phyloP scores from a whole-genome alignment of 2,329 filamentous ascomycete genomes.

The Chaetomiaceae sp. region DNA sequence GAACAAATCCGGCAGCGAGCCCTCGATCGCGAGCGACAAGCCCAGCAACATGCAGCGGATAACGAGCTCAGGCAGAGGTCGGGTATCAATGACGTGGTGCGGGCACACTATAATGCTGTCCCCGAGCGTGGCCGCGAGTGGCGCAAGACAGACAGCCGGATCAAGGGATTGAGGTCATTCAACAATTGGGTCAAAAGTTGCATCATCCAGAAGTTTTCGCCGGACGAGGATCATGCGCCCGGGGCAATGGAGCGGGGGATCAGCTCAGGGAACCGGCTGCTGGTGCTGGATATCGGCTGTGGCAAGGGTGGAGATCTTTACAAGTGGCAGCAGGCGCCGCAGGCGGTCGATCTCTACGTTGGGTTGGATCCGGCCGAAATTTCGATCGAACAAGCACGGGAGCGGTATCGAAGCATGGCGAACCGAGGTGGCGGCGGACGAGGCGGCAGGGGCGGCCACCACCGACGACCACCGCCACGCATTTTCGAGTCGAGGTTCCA shows the following conservation, averaged over 20 bases:
- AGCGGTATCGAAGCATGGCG: constrained; percentile 71
- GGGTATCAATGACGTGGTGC: constrained; percentile 77
- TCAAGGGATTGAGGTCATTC: constrained; percentile 88
- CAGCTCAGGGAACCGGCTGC: constrained; percentile 52
- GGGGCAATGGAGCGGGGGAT: constrained; percentile 50
- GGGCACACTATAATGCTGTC: constrained; percentile 92
- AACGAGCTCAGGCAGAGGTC: constrained; percentile 41
- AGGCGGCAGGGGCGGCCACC: constrained; percentile 41
- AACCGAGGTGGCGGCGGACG: constrained; percentile 51
- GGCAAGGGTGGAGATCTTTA: constrained; percentile 93
- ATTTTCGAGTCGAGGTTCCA: constrained; percentile 83
- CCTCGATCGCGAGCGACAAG: constrained; percentile 47
- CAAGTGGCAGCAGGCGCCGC: constrained; percentile 95
- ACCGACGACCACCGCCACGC: constrained; percentile 43
- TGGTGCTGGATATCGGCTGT: constrained; percentile 90
- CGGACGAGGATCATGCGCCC: constrained; percentile 65
- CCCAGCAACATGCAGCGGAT: constrained; percentile 31
- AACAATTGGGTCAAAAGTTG: constrained; percentile 99
- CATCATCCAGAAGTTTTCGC: constrained; percentile 93
- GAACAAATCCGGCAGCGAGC: constrained; percentile 59
- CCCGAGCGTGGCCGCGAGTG: constrained; percentile 90
- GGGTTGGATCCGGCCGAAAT: constrained; percentile 90
- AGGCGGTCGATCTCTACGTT: constrained; percentile 86
- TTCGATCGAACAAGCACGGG: constrained; percentile 82
- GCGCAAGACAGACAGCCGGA: constrained; percentile 88